Evolutionary conservation across 768 basidiomycete genomes (phyloP).

Genomic region (Rickenella mellea): DNA sequence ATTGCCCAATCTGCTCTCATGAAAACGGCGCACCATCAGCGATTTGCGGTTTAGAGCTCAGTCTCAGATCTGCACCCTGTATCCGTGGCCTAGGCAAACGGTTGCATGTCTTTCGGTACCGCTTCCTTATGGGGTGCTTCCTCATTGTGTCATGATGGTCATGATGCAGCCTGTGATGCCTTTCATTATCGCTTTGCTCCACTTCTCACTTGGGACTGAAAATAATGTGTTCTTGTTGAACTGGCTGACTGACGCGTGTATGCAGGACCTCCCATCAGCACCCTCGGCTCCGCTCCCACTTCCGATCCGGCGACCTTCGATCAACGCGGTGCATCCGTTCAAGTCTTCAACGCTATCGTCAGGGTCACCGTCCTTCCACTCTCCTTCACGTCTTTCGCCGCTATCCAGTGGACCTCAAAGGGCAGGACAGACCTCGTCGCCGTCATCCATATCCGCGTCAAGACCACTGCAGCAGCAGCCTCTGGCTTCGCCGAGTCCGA

Average conservation of each 20-base stretch:
- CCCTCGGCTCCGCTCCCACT: slow-evolving; percentile 29
- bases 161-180: no score
- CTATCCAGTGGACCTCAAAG: no score
- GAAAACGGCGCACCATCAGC: no score
- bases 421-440: slow-evolving; percentile 27
- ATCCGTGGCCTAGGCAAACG: no score
- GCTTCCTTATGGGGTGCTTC: no score
- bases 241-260: no score
- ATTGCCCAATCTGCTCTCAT: no score
- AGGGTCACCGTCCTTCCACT: slow-evolving; percentile 38
- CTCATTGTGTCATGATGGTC: no score
- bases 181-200: not conserved
- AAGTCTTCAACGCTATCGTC: slow-evolving; percentile 42
- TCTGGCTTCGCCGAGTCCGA: not conserved
- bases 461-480: not conserved
- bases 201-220: not conserved
- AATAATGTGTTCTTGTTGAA: not conserved
- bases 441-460: slow-evolving; percentile 34
- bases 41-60: no score
- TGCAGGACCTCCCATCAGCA: slow-evolving; percentile 27
- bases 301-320: slow-evolving; percentile 34
- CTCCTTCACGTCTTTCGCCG: slow-evolving; percentile 39
- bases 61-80: no score
- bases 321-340: slow-evolving; percentile 36
- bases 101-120: no score